These are phyloP conservation scores for Bonnemaisonia californica DNA, from an alignment of 31 red algal species.

Conservation along the genomic window DNA sequence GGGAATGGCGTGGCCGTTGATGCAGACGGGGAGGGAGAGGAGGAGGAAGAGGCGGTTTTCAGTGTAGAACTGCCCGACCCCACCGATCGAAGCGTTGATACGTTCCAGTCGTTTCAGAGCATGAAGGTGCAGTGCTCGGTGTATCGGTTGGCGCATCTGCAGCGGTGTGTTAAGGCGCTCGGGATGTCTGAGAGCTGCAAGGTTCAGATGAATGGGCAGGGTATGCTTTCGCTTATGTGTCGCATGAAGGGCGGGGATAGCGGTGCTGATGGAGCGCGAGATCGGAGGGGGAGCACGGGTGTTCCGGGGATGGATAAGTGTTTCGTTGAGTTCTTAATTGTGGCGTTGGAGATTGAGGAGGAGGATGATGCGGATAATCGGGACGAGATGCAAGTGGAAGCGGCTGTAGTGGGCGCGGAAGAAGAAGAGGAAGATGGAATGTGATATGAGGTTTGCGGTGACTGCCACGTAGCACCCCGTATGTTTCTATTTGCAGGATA, in stretches of 20 bases:
- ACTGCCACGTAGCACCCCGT: too few relatives aligned
- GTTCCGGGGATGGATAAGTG: constrained; percentile 21
- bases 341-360: constrained; percentile 66
- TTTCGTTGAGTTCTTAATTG: constrained; percentile 80
- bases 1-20: background rate
- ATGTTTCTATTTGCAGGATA: too few relatives aligned
- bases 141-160: constrained; percentile 43
- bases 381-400: too few relatives aligned
- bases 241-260: constrained; percentile 38
- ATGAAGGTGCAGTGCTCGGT: constrained; percentile 35
- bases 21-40: background rate
- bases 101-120: constrained; percentile 48
- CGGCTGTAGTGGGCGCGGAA: too few relatives aligned
- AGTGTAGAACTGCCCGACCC: constrained; percentile 25
- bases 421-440: too few relatives aligned
- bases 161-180: constrained; percentile 37
- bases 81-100: constrained; percentile 16
- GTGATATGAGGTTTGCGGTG: too few relatives aligned
- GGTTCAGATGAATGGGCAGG: constrained; percentile 58
- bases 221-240: constrained; percentile 65
- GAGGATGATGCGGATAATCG: constrained; percentile 32
- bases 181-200: constrained; percentile 50
- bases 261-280: background rate
- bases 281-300: background rate
- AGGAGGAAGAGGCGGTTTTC: constrained; percentile 17